Conservation (phyloP, 805 yeast genomes). For the Candida alai region DNA sequence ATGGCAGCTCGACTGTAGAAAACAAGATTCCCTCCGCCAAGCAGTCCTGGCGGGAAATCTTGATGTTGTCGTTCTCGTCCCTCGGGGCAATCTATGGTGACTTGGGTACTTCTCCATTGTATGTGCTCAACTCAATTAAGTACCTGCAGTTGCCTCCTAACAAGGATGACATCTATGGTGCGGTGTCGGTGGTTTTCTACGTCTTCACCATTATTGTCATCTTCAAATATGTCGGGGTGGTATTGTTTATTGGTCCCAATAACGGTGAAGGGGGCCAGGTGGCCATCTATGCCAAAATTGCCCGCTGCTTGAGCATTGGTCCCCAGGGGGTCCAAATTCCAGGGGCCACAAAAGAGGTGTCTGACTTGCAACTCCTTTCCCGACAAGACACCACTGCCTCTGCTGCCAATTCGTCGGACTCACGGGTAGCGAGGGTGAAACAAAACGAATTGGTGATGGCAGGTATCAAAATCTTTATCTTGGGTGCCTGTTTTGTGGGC, state of each 20-base stretch:
- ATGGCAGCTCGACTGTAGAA: conserved; percentile 8
- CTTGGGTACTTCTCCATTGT: conserved; percentile 59
- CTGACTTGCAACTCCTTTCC: conserved; percentile 24
- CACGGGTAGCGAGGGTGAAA: conserved; percentile 14
- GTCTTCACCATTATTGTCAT: conserved; percentile 50
- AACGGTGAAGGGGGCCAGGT: conserved; percentile 63
- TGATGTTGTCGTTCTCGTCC: conserved; percentile 38
- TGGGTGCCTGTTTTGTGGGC: conserved; percentile 44
- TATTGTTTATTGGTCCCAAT: conserved; percentile 49
- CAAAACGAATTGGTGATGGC: conserved; percentile 23
- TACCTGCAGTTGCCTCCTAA: conserved; percentile 28
- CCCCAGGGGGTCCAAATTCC: conserved; percentile 44
- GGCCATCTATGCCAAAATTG: conserved; percentile 58
- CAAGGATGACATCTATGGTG: conserved; percentile 44
- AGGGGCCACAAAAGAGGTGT: conserved; percentile 34
- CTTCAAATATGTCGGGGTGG: conserved; percentile 48
- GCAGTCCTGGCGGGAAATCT: conserved; percentile 18
- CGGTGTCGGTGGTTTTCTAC: conserved; percentile 52
- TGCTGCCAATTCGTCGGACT: conserved; percentile 13
- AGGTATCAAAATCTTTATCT: conserved; percentile 28
- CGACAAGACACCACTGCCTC: conserved; percentile 38
- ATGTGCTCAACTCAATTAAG: conserved; percentile 37
- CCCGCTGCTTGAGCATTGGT: conserved; percentile 45
- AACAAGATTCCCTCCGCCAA: conserved; percentile 9
- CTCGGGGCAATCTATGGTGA: conserved; percentile 66